Percentiles rank a stretch among this genome's conserved stretches.
phyloP scores from a whole-genome alignment of 2,329 filamentous ascomycete species.

The Aureobasidium melanogenum region DNA sequence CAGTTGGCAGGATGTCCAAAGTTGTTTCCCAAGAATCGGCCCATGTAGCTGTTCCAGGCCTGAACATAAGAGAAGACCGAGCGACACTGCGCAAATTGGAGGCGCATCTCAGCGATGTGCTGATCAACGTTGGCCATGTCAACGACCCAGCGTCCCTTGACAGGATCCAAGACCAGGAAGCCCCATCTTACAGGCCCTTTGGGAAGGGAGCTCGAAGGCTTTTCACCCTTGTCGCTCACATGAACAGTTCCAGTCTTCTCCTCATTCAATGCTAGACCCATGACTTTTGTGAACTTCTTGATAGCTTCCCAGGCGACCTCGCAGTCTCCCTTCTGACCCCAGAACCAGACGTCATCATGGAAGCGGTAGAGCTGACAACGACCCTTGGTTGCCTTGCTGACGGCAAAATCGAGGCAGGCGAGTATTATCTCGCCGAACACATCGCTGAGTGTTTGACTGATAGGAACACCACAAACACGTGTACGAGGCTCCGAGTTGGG shows the following conservation, averaged over 20 bases:
- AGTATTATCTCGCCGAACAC: slow-evolving; percentile 52
- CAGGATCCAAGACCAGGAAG: slow-evolving; percentile 47
- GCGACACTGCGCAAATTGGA: slow-evolving; percentile 47
- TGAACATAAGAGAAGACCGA: slow-evolving; percentile 52
- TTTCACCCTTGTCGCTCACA: slow-evolving; percentile 21
- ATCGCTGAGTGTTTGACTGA: slow-evolving; percentile 51
- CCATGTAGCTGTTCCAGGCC: slow-evolving; percentile 46
- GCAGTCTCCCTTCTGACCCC: slow-evolving; percentile 47
- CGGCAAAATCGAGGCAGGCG: slow-evolving; percentile 57
- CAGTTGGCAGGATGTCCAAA: slow-evolving; percentile 46
- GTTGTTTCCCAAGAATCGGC: slow-evolving; percentile 45
- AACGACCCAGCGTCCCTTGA: slow-evolving; percentile 49
- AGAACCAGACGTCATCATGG: slow-evolving; percentile 61
- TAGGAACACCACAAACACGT: slow-evolving; percentile 50
- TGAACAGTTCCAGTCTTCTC: slow-evolving; percentile 48
- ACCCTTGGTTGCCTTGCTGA: slow-evolving; percentile 50
- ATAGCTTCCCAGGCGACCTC: slow-evolving; percentile 52
- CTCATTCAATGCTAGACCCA: slow-evolving; percentile 50
- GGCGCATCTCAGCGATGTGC: slow-evolving; percentile 51
- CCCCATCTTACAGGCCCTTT: slow-evolving; percentile 50
- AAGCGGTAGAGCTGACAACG: slow-evolving; percentile 48
- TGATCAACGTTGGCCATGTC: slow-evolving; percentile 50
- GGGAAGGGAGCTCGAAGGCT: slow-evolving; percentile 34
- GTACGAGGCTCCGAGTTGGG: slow-evolving; percentile 33
- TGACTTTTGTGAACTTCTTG: slow-evolving; percentile 43